Evolutionary conservation across 495 filamentous ascomycete genomes (phyloP).

Genomic region (Aspergillus mulundensis): DNA sequence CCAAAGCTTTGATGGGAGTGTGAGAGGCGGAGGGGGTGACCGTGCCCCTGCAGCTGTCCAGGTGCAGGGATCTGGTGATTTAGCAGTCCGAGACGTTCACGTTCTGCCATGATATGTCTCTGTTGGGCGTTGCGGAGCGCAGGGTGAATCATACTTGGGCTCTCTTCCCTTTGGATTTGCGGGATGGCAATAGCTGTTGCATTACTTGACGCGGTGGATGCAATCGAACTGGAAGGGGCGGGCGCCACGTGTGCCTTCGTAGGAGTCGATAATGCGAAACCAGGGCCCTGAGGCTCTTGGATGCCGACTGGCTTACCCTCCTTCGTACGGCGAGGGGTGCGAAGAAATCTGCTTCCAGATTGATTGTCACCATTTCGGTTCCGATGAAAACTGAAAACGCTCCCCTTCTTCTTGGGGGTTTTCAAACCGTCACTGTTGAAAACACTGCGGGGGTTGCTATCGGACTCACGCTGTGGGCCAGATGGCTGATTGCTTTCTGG

Average conservation of each 20-base stretch:
- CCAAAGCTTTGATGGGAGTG: constrained; percentile 8
- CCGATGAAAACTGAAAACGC: constrained; percentile 25
- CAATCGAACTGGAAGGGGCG: constrained; percentile 15
- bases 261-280: background rate
- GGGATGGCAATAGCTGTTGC: background rate
- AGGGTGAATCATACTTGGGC: constrained; percentile 23
- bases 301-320: constrained; percentile 5
- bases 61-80: background rate
- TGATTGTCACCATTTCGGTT: constrained; percentile 14
- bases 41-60: background rate
- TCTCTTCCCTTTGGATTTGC: constrained; percentile 4
- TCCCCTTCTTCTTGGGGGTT: constrained; percentile 14
- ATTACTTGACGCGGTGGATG: constrained; percentile 6
- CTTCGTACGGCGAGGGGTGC: constrained; percentile 11
- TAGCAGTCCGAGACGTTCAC: constrained; percentile 5
- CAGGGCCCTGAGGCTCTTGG: constrained; percentile 5
- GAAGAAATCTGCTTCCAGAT: constrained; percentile 12
- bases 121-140: constrained; percentile 16
- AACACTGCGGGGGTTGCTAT: constrained; percentile 5
- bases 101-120: constrained; percentile 17
- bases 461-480: constrained; percentile 6
- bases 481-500: background rate
- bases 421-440: constrained; percentile 15
- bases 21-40: background rate
- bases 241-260: background rate